Evolutionary conservation across 495 filamentous ascomycete species (phyloP), one percentile per base, ranked within the genome.

Genomic region (Aspergillus affinis): DNA sequence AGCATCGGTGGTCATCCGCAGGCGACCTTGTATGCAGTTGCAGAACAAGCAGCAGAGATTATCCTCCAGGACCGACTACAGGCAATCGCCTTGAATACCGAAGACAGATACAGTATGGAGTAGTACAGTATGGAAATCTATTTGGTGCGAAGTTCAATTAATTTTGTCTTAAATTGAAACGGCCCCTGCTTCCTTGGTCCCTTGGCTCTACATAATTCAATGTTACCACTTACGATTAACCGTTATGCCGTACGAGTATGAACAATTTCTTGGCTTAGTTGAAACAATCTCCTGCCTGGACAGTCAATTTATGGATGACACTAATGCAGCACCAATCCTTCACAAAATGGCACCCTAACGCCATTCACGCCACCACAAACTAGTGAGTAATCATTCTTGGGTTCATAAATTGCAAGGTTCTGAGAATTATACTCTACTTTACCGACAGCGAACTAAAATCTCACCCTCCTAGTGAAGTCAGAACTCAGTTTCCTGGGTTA

Each of bases 41-140:
- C 57, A 17, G 57, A 59, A 36, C 48, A 53, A 21, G 57, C 49
- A 15, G 57, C 57, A 5, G 48, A 51, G 12, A 29, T 59, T 18
- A 59, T 59, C 46, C 41, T 56, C 41, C 51, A 54, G 27, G 27
- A 44, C 51, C 30, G 51, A 23, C 51, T 32, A 6, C 8, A 32
- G 29, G 10, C 29, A 8, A 32, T 4, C 29, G 23, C 2, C 8
- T 10, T 8, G 29, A 32, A 32, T 8, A 7, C 10, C 10, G 29
- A 32, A 32, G 29, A 32, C 3, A 32, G 1, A 32, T 32, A 32
- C 29, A 32, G 23, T 26, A 26, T 2, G 23, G 23, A 26, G 23
- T 26, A 26, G 23, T 26, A 26, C 23, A 26, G 29, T 32, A 32
- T 32, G 29, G 29, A 7, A 32, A 10, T 10, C 6, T 32, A 32